Conservation (phyloP, 305 asterid genomes). For the Ajuga reptans region DNA sequence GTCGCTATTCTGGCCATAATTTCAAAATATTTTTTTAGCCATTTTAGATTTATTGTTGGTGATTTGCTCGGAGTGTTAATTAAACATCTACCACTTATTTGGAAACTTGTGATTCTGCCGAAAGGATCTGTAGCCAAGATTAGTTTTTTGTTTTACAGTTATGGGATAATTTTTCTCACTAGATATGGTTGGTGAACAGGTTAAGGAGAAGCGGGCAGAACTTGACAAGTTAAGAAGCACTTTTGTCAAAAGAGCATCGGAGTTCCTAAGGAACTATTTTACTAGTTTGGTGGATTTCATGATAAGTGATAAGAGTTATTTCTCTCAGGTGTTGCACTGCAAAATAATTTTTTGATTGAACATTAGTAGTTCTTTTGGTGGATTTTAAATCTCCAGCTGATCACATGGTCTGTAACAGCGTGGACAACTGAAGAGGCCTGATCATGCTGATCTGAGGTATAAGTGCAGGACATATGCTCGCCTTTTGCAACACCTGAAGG, state of each 20-base stretch:
- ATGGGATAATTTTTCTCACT: constrained; percentile 14
- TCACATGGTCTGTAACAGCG: constrained; percentile 55
- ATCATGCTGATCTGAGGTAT: constrained; percentile 94
- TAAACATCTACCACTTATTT: not conserved
- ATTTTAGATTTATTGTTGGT: not conserved
- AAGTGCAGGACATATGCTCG: constrained; percentile 99
- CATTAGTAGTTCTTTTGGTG: constrained; percentile 7
- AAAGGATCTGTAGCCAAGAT: constrained; percentile 1
- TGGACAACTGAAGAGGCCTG: constrained; percentile 97
- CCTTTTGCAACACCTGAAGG: constrained; percentile 96
- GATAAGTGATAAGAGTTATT: constrained; percentile 94
- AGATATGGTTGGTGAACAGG: constrained; percentile 41
- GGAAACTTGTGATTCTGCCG: constrained; percentile 7
- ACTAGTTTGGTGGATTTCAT: constrained; percentile 97
- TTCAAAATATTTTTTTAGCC: not conserved
- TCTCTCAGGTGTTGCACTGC: constrained; percentile 71
- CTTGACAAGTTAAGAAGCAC: constrained; percentile 74
- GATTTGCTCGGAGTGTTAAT: not conserved
- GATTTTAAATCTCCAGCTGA: constrained; percentile 19
- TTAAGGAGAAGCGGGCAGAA: constrained; percentile 86
- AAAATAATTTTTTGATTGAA: constrained; percentile 12
- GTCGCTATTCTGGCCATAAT: not conserved
- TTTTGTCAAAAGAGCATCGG: constrained; percentile 92
- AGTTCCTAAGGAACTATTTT: constrained; percentile 83
- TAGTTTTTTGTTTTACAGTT: not conserved